Evolutionary conservation across 306 rosid genomes (phyloP).

Genomic region (Arachis stenosperma): DNA sequence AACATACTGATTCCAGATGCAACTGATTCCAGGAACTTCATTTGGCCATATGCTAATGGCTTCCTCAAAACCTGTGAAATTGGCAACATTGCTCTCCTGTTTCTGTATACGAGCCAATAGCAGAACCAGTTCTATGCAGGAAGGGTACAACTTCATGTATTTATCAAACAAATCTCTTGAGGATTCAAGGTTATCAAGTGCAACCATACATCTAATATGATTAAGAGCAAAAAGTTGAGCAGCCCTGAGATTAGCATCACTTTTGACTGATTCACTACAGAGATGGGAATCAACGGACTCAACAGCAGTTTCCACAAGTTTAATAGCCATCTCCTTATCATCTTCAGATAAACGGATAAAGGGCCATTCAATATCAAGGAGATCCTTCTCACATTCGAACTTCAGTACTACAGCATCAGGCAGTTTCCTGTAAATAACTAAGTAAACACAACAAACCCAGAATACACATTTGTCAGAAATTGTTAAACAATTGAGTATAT

Average conservation of each 20-base stretch:
- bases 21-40: constrained; percentile 77
- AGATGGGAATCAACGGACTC: constrained; percentile 55
- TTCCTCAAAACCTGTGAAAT: constrained; percentile 71
- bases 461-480: constrained; percentile 89
- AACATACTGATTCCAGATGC: constrained; percentile 91
- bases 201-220: constrained; percentile 77
- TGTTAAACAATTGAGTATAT: constrained; percentile 72
- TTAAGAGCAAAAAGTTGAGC: constrained; percentile 77
- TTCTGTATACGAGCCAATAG: constrained; percentile 52
- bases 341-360: constrained; percentile 51
- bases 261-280: constrained; percentile 55
- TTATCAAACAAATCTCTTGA: constrained; percentile 63
- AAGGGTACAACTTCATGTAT: constrained; percentile 68
- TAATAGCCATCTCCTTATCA: constrained; percentile 69
- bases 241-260: constrained; percentile 55
- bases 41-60: constrained; percentile 75
- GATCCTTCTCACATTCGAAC: constrained; percentile 87
- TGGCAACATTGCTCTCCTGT: constrained; percentile 46
- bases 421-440: constrained; percentile 88
- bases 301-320: constrained; percentile 66
- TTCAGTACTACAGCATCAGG: constrained; percentile 77
- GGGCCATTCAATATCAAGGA: constrained; percentile 80
- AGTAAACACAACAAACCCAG: constrained; percentile 92
- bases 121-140: constrained; percentile 76
- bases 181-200: constrained; percentile 60